Percentiles rank a stretch among this genome's conserved stretches.
Evolutionary conservation across 2,329 filamentous ascomycete species (phyloP).

Genomic region (Trichoderma hamatum): DNA sequence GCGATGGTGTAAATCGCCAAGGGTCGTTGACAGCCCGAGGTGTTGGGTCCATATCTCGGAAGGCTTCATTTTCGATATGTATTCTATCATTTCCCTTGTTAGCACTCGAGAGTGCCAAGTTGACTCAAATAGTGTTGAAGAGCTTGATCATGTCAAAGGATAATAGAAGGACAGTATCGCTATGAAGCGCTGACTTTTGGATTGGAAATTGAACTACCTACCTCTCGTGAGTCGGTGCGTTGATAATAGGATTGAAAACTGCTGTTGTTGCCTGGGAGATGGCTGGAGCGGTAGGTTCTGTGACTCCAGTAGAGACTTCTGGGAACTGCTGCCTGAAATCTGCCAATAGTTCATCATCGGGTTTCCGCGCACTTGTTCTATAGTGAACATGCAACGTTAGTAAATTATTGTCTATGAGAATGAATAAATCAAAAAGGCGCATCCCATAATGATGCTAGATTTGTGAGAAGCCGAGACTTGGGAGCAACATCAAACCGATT

Average conservation of each 20-base stretch:
- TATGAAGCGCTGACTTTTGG: background rate
- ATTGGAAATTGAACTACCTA: conserved; percentile 26
- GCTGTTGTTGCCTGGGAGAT: conserved; percentile 42
- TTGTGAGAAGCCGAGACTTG: background rate
- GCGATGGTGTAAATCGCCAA: conserved; percentile 86
- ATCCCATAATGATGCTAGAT: background rate
- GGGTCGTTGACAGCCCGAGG: conserved; percentile 77
- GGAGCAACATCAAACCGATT: background rate
- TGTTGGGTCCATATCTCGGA: conserved; percentile 77
- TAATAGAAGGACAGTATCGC: background rate
- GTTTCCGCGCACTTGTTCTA: conserved; percentile 79
- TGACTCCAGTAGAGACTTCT: conserved; percentile 62
- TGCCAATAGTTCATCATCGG: conserved; percentile 77
- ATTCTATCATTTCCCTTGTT: conserved; percentile 28
- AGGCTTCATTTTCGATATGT: conserved; percentile 40
- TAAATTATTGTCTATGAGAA: background rate
- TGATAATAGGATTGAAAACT: conserved; percentile 28
- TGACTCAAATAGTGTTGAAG: background rate
- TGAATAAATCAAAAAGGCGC: background rate
- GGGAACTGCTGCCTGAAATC: conserved; percentile 83
- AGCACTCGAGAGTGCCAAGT: background rate
- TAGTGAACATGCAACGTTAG: background rate
- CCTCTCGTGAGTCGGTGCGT: conserved; percentile 35
- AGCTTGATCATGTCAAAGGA: background rate
- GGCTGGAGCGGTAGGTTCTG: conserved; percentile 48